Evolutionary conservation across 345 rosid species (phyloP), one percentile per base, ranked within the genome.

Genomic region (Garcia nutans): DNA sequence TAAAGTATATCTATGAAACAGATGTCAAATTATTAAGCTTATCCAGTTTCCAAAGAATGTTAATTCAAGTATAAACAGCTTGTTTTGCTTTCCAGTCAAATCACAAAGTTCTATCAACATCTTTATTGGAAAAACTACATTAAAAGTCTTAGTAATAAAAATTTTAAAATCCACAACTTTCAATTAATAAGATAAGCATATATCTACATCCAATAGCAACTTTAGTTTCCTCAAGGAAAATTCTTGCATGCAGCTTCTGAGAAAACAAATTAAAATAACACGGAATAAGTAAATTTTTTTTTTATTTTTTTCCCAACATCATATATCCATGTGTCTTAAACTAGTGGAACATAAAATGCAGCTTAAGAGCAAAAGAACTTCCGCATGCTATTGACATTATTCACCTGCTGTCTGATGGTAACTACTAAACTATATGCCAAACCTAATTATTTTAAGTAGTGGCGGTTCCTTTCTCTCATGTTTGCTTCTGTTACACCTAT

Each of bases 351-450:
- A 41, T 8, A 65, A 65, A 24, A 20, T 20, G 22, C 10, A 7
- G 56, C 54, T 62, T 50, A 73, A 61, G 42, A 73, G 66, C 45
- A 26, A 47, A 37, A 37, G 19, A 17, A 65, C 11, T 23, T 65
- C 45, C 6, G 60, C 26, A 75, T 17, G 59, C 37, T 33, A 47
- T 24, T 52, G 22, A 26, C 58, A 58, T 49, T 75, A 58, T 75
- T 75, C n/a, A 59, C 28, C 37, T 56, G 8, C 49, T 33, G 22
- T 31, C 41, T 37, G 41, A 37, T 37, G 41, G 6, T 37, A 37
- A 37, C 41, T 37, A 37, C 41, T 37, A 13, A 20, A 45, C 17
- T 4, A 17, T 31, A 68, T 28, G 19, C 15, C 45, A 47, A 45
- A 19, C 45, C 37, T 1, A 2, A 57, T 6, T 16, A 9, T 61